phyloP scores from a whole-genome alignment of 2,329 filamentous ascomycete species.

The Didymella lethalis region DNA sequence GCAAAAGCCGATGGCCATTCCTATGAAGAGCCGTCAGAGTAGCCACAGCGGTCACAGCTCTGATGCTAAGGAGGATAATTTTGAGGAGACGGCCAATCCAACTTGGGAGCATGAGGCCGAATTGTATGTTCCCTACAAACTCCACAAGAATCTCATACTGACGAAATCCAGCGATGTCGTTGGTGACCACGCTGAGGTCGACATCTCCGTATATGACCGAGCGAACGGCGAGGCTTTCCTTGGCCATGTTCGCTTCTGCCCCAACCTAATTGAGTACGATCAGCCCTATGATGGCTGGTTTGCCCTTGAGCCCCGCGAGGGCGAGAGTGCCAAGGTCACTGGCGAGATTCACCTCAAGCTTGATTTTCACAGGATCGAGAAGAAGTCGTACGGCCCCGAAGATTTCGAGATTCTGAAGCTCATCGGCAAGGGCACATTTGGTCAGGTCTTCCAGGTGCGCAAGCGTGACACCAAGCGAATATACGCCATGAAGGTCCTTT shows the following conservation, averaged over 20 bases:
- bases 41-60: slow-evolving; percentile 87
- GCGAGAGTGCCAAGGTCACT: slow-evolving; percentile 76
- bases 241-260: slow-evolving; percentile 85
- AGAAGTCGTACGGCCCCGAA: slow-evolving; percentile 90
- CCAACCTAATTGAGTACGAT: slow-evolving; percentile 72
- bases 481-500: slow-evolving; percentile 99
- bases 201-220: slow-evolving; percentile 92
- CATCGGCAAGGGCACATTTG: slow-evolving; percentile 97
- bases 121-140: slow-evolving; percentile 74
- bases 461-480: slow-evolving; percentile 97
- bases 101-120: slow-evolving; percentile 95
- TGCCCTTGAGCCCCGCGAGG: slow-evolving; percentile 78
- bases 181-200: slow-evolving; percentile 86
- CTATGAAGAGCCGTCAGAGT: slow-evolving; percentile 95
- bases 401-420: slow-evolving; percentile 96
- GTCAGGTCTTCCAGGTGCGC: slow-evolving; percentile 96
- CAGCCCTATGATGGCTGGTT: slow-evolving; percentile 86
- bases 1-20: slow-evolving; percentile 88
- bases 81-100: slow-evolving; percentile 77
- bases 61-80: slow-evolving; percentile 60
- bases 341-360: slow-evolving; percentile 92
- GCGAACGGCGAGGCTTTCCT: slow-evolving; percentile 87
- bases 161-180: slow-evolving; percentile 78
- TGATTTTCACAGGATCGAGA: slow-evolving; percentile 80
- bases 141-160: slow-evolving; percentile 22